Evolutionary conservation across 2,329 filamentous ascomycete species (phyloP).

Genomic region (Paracoccidioides brasiliensis): DNA sequence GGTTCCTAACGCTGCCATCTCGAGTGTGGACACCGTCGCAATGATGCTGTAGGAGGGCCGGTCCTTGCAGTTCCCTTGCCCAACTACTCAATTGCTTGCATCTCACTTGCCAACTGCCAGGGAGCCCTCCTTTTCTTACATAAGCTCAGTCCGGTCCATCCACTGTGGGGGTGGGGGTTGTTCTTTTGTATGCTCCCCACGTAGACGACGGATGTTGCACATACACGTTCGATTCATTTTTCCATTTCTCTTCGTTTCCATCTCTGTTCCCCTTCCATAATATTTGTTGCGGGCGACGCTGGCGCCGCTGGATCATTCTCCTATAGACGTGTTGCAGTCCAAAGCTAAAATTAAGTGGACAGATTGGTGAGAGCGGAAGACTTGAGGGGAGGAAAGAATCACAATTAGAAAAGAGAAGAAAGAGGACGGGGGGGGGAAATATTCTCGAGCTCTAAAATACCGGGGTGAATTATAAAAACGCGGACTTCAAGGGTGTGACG

Average conservation of each 20-base stretch:
- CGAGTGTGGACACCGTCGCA: not conserved
- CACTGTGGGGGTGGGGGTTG: not conserved
- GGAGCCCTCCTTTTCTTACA: not conserved
- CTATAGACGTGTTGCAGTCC: not conserved
- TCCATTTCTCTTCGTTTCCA: slow-evolving; percentile 3
- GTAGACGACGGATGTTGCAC: slow-evolving; percentile 16
- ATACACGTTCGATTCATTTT: slow-evolving; percentile 3
- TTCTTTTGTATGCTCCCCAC: not conserved
- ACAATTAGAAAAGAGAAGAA: not conserved
- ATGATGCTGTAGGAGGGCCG: slow-evolving; percentile 1
- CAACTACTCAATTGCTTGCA: not conserved
- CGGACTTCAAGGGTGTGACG: not conserved
- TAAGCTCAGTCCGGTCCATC: not conserved
- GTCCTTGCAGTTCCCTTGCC: not conserved
- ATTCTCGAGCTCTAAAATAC: not conserved
- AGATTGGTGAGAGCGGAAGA: not conserved
- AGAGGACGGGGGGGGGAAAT: not conserved
- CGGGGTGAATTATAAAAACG: not conserved
- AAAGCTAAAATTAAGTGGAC: slow-evolving; percentile 4
- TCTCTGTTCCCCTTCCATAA: not conserved
- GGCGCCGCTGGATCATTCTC: slow-evolving; percentile 14
- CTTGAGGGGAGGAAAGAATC: not conserved
- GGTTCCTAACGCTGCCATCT: not conserved
- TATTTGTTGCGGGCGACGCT: slow-evolving; percentile 14
- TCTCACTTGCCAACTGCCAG: not conserved